Evolutionary conservation across 2,329 filamentous ascomycete genomes (phyloP), one percentile per base, ranked within the genome.

Genomic region (Cytospora mali): DNA sequence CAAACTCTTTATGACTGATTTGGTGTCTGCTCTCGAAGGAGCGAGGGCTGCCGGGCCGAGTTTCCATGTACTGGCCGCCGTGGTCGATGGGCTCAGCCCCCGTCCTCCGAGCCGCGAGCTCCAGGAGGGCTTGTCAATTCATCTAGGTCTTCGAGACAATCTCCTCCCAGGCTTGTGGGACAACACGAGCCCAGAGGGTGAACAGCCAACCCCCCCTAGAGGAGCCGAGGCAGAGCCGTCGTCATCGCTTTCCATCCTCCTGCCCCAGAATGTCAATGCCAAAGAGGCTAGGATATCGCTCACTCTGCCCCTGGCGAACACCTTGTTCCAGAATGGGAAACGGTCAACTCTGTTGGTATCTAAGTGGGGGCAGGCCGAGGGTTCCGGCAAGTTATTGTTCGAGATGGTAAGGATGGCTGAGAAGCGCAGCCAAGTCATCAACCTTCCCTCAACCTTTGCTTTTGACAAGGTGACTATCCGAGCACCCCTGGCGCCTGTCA

Each of bases 291-390:
- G 64, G 6, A 66, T 77, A 3, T 72, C 74, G 3, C 73, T 83
- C 59, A 85, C 81, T 6, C 63, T 93, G 2, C 91, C 91, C 2
- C 77, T 95, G 28, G 88, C 91, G 48, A 91, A 92, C 70, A 96
- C 92, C 0, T 77, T 92, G 7, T 95, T 95, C 71, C 84, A 87
- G 46, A 94, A 88, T 64, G 66, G 14, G 27, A 70, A 14, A 60
- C 65, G 50, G 33, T 69, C 53, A 46, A 68, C 27, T 64, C 67
- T 28, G 23, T 53, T 67, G 35, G 67, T 62, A 48, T 58, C 59
- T 16, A 42, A 61, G 29, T 68, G 67, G 67, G 25, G 6, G 23
- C 58, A 28, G 28, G 55, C 13, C 29, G 31, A 21, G 25, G 25
- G 11, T 14, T 25, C 42, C 23, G 6, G 18, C 2, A 42, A n/a